Conservation (phyloP, 2,329 filamentous ascomycete species). For the Xylaria sp. region DNA sequence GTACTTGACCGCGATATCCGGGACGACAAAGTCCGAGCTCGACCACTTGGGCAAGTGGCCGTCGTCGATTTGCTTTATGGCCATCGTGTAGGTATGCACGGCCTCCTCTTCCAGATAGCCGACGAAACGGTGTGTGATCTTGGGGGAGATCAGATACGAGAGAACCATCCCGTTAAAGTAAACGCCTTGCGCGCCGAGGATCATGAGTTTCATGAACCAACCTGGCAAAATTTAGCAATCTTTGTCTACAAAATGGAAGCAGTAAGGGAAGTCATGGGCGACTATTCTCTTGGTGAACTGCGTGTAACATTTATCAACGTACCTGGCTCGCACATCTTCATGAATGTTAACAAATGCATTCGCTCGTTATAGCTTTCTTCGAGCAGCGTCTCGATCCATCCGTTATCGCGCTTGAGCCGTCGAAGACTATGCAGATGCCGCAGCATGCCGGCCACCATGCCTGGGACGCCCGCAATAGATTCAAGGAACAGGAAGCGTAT, state of each 20-base stretch:
- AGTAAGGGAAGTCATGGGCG: neutral
- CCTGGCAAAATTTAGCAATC: slow-evolving; percentile 54
- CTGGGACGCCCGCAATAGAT: slow-evolving; percentile 92
- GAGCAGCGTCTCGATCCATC: slow-evolving; percentile 93
- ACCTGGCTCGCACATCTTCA: slow-evolving; percentile 87
- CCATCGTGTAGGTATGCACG: slow-evolving; percentile 92
- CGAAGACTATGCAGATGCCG: slow-evolving; percentile 86
- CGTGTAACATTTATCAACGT: slow-evolving; percentile 11
- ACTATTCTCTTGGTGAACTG: neutral
- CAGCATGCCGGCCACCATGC: slow-evolving; percentile 96
- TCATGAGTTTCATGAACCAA: slow-evolving; percentile 90
- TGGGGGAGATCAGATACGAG: slow-evolving; percentile 85
- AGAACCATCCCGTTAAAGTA: slow-evolving; percentile 97
- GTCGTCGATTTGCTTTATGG: slow-evolving; percentile 84
- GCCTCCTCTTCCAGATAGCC: slow-evolving; percentile 98
- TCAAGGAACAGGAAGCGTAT: slow-evolving; percentile 93
- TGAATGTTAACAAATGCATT: slow-evolving; percentile 92
- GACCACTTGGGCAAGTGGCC: slow-evolving; percentile 87
- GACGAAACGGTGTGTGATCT: slow-evolving; percentile 92
- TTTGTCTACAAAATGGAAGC: too few relatives aligned
- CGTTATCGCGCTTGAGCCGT: slow-evolving; percentile 90
- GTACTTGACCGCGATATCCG: slow-evolving; percentile 89
- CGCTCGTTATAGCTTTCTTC: slow-evolving; percentile 93
- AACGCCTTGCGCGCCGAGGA: slow-evolving; percentile 91
- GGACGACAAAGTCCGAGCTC: slow-evolving; percentile 74